Conservation (phyloP, 768 basidiomycete species). For the Termitomyces sp. region DNA sequence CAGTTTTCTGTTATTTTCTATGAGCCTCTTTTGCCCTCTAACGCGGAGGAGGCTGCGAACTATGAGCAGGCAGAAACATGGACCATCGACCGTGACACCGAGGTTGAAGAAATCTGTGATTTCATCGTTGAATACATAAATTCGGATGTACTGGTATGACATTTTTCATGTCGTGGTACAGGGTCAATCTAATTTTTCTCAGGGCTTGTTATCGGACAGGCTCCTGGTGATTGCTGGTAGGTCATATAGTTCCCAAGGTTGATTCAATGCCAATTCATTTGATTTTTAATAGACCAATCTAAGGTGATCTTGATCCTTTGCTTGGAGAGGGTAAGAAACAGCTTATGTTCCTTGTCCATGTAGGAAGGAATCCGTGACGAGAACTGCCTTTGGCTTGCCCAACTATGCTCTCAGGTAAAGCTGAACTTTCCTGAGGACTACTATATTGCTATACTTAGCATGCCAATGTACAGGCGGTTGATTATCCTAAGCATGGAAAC, state of each 20-base stretch:
- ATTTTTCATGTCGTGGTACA: not conserved
- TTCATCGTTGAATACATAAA: conserved; percentile 83
- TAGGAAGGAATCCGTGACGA: conserved; percentile 59
- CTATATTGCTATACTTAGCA: not conserved
- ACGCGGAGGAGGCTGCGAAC: conserved; percentile 41
- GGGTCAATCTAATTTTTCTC: not conserved
- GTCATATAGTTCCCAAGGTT: conserved; percentile 13
- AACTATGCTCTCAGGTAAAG: conserved; percentile 48
- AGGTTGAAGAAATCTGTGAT: conserved; percentile 67
- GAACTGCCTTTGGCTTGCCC: conserved; percentile 52
- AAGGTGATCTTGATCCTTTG: conserved; percentile 34
- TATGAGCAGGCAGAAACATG: conserved; percentile 37
- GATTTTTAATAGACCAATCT: conserved; percentile 53
- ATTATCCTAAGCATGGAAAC: conserved; percentile 75
- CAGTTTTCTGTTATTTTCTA: conserved; percentile 57
- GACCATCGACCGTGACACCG: conserved; percentile 42
- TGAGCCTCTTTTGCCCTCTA: conserved; percentile 47
- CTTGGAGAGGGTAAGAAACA: not conserved
- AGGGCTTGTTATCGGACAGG: conserved; percentile 67
- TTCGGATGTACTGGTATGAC: conserved; percentile 68
- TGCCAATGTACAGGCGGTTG: conserved; percentile 48
- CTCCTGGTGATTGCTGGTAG: conserved; percentile 67
- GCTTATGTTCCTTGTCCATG: not conserved
- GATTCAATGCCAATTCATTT: not conserved
- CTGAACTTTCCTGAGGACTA: not conserved